Base-by-base conservation (phyloP, 495 filamentous ascomycete species). In the Penicillium manginii region DNA sequence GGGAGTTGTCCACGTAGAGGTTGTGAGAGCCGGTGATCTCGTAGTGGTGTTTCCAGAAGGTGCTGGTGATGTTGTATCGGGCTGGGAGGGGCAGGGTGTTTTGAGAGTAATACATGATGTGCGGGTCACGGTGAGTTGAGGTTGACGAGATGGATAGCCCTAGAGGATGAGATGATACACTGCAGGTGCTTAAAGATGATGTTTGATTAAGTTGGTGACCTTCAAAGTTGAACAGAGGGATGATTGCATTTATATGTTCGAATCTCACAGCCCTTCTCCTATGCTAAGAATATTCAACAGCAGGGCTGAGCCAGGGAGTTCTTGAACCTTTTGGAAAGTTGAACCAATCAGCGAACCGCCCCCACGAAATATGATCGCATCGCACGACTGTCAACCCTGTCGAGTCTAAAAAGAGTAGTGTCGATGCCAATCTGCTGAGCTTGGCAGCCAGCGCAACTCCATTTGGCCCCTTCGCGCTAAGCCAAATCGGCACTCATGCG, bases 1-100 rank as follows among this genome's bases (percentile, higher is more conserved):
- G 15, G 2, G 68, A 74, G 49, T 72, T 73, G 2, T 71, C 61
- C 18, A 76, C 71, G 42, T 66, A 64, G 51, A 64, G 71, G 10
- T 67, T 19, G 32, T 61, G 66, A 12, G 31, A 47, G 4, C 72
- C 65, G 31, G 63, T 55, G 18, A 78, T 59, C 2, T 67, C 55
- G 59, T 73, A 76, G 53, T 73, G 33, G 14, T 69, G 60, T 3
- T 52, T 66, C 31, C 59, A 70, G 6, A 63, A 18, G 22, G 63
- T 72, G 46, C 70, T 59, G 29, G 69, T 71, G 54, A 74, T 59
- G 42, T 64, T 9, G 62, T 64, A 67, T 18, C 56, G 47, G 14
- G 33, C 43, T n/a, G 39, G 22, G n/a, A 45, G 42, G 11, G 53
- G 40, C 45, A 47, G 17, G 55, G 43, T 59, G 62, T n/a, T 57